Evolutionary conservation across 345 rosid species (phyloP).

Genomic region (Noccaea bulbosa): DNA sequence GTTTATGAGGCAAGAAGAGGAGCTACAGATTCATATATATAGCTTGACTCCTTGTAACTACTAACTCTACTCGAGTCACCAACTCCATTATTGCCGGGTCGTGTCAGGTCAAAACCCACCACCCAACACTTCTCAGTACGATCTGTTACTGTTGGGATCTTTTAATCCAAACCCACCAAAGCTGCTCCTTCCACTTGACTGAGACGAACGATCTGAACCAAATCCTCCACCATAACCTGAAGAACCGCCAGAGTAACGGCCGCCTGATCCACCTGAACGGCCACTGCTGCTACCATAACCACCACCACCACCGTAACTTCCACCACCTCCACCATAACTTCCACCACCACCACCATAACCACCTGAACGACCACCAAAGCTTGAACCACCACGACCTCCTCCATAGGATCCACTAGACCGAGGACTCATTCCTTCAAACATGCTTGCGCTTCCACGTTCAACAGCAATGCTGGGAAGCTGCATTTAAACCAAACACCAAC

Average conservation of each 20-base stretch:
- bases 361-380: conserved; percentile 53
- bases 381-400: conserved; percentile 50
- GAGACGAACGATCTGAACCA: conserved; percentile 50
- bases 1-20: conserved; percentile 22
- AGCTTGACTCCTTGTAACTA: conserved; percentile 34
- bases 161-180: conserved; percentile 46
- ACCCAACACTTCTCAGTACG: conserved; percentile 33
- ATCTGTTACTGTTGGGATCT: conserved; percentile 30
- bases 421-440: conserved; percentile 52
- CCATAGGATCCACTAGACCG: conserved; percentile 51
- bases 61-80: conserved; percentile 27
- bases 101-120: conserved; percentile 19
- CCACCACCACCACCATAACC: conserved; percentile 49
- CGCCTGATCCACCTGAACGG: conserved; percentile 41
- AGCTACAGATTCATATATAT: conserved; percentile 36
- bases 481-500: conserved; percentile 13
- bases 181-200: conserved; percentile 49
- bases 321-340: conserved; percentile 19
- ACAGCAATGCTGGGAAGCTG: conserved; percentile 68
- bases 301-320: conserved; percentile 26
- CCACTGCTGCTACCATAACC: conserved; percentile 34
- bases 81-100: conserved; percentile 29
- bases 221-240: conserved; percentile 50
- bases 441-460: conserved; percentile 56
- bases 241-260: conserved; percentile 46